Percentiles rank a stretch among this genome's conserved stretches.
Conservation (phyloP, 2,329 filamentous ascomycete genomes). For the Exophiala mesophila region DNA sequence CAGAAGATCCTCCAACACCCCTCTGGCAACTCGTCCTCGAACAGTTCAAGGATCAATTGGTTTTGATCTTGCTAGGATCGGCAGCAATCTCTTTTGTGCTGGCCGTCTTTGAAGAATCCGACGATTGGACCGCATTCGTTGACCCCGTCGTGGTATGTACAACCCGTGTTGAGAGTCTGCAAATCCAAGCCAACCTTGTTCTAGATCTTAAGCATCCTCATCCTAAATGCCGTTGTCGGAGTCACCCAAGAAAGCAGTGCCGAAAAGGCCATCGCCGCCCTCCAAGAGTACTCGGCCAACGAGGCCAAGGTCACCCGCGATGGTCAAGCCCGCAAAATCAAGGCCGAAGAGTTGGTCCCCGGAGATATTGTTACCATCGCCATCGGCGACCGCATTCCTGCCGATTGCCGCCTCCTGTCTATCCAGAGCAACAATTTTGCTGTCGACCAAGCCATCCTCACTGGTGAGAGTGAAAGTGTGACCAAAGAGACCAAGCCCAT, state of each 20-base stretch:
- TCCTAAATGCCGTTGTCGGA: conserved; percentile 94
- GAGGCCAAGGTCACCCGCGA: conserved; percentile 90
- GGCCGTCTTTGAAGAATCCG: conserved; percentile 86
- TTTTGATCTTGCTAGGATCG: conserved; percentile 88
- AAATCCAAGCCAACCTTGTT: neutral
- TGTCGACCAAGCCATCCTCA: conserved; percentile 94
- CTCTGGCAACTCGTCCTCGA: conserved; percentile 95
- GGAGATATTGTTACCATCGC: conserved; percentile 85
- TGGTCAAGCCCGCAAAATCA: conserved; percentile 73
- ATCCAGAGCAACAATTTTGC: conserved; percentile 97
- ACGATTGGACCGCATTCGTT: conserved; percentile 95
- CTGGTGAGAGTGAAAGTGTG: conserved; percentile 96
- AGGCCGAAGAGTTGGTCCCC: conserved; percentile 94
- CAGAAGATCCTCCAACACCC: conserved; percentile 91
- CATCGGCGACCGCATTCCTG: conserved; percentile 88
- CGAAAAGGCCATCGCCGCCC: conserved; percentile 94
- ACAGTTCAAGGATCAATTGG: conserved; percentile 98
- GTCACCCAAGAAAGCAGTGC: conserved; percentile 98
- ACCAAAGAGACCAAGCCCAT: conserved; percentile 70
- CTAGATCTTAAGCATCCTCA: conserved; percentile 90
- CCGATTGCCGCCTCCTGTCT: conserved; percentile 82
- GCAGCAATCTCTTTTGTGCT: conserved; percentile 90
- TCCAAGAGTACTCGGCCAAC: conserved; percentile 98
- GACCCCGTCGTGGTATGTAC: conserved; percentile 92
- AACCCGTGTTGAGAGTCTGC: conserved; percentile 37